phyloP scores from a whole-genome alignment of 345 rosid genomes.

The Citrus australasica region DNA sequence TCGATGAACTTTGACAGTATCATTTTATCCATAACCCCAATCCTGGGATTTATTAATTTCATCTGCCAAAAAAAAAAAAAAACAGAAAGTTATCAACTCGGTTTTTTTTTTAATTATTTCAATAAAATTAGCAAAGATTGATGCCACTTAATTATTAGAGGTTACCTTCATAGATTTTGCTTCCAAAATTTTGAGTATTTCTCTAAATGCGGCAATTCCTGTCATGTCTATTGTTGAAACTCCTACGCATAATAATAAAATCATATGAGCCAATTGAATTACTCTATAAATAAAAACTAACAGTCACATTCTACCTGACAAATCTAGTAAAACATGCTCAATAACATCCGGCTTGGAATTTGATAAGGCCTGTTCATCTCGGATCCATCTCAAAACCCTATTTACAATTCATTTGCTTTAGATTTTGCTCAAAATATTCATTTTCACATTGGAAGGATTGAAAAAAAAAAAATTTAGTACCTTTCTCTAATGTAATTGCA shows the following conservation, averaged over 20 bases:
- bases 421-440: background rate
- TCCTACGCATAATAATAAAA: conserved; percentile 29
- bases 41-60: conserved; percentile 66
- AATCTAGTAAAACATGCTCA: conserved; percentile 65
- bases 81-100: background rate
- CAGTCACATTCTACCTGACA: conserved; percentile 41
- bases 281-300: too few species aligned
- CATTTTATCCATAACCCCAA: conserved; percentile 82
- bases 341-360: conserved; percentile 27
- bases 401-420: background rate
- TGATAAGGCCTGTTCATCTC: conserved; percentile 38
- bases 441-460: background rate
- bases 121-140: background rate
- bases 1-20: conserved; percentile 54
- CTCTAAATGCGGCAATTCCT: conserved; percentile 62
- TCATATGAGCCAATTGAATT: background rate
- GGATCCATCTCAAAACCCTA: conserved; percentile 66
- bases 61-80: conserved; percentile 33
- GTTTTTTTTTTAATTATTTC: too few species aligned
- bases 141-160: background rate
- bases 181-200: conserved; percentile 47
- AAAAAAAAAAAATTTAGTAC: conserved; percentile 16
- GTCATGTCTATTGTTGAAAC: conserved; percentile 73
- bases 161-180: conserved; percentile 48
- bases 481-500: conserved; percentile 68